phyloP scores from a whole-genome alignment of 805 yeast genomes.

The Yarrowia deformans region DNA sequence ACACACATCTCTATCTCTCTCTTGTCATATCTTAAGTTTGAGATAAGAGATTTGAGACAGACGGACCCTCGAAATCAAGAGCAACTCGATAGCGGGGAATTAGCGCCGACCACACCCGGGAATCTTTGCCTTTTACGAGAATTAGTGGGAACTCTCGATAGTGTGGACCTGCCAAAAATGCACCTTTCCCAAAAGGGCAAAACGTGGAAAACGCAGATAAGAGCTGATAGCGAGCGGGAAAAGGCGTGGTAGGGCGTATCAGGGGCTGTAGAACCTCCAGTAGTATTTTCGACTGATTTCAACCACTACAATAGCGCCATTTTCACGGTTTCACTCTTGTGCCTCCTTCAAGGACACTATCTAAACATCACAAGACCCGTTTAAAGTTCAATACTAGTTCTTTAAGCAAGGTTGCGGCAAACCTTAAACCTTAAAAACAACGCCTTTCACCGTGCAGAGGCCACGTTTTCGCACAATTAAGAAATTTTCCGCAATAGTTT shows the following conservation, averaged over 20 bases:
- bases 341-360: background rate
- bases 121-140: conserved; percentile 16
- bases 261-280: too few species aligned
- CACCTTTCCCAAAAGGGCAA: conserved; percentile 7
- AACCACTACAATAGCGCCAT: background rate
- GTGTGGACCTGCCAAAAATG: background rate
- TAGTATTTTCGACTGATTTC: too few species aligned
- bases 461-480: background rate
- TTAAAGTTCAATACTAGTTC: background rate
- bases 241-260: too few species aligned
- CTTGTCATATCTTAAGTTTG: conserved; percentile 18
- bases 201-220: background rate
- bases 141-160: background rate
- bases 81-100: conserved; percentile 33
- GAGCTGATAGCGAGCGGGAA: background rate
- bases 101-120: background rate
- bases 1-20: background rate
- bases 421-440: background rate
- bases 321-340: too few species aligned
- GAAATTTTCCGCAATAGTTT: conserved; percentile 47
- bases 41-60: conserved; percentile 10
- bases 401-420: conserved; percentile 2
- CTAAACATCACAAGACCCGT: conserved; percentile 7
- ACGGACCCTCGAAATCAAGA: conserved; percentile 5
- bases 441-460: background rate